phyloP scores from a whole-genome alignment of 148 eudicot genomes.

The Nyssa sinensis region DNA sequence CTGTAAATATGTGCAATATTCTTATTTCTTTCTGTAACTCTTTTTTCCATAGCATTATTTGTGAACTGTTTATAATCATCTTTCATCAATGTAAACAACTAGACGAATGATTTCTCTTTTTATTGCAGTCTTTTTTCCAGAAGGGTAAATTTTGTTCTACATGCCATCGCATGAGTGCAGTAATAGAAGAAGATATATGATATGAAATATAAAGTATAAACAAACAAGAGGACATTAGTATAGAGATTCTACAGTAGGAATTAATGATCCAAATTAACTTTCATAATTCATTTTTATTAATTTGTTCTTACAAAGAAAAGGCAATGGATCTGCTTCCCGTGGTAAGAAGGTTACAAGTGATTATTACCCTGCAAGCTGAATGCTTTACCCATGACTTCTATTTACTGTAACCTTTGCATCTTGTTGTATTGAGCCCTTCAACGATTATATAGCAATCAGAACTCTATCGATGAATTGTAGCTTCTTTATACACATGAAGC shows the following conservation, averaged over 20 bases:
- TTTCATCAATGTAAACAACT: too few species aligned
- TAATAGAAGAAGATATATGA: too few species aligned
- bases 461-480: neutral
- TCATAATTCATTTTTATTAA: neutral
- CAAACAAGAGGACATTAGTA: too few species aligned
- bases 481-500: neutral
- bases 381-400: conserved; percentile 1
- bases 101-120: too few species aligned
- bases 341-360: neutral
- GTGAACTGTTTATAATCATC: neutral
- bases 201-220: too few species aligned
- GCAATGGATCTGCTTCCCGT: neutral
- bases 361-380: neutral
- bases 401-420: neutral
- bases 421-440: neutral
- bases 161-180: neutral
- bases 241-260: neutral
- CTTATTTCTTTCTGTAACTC: neutral
- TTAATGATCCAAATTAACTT: neutral
- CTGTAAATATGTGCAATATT: neutral
- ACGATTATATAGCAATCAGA: neutral
- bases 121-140: neutral
- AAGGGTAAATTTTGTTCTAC: neutral
- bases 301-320: conserved; percentile 7
- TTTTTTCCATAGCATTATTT: too few species aligned